Conservation (phyloP, 441 rosid genomes). For the Populus hybrid region DNA sequence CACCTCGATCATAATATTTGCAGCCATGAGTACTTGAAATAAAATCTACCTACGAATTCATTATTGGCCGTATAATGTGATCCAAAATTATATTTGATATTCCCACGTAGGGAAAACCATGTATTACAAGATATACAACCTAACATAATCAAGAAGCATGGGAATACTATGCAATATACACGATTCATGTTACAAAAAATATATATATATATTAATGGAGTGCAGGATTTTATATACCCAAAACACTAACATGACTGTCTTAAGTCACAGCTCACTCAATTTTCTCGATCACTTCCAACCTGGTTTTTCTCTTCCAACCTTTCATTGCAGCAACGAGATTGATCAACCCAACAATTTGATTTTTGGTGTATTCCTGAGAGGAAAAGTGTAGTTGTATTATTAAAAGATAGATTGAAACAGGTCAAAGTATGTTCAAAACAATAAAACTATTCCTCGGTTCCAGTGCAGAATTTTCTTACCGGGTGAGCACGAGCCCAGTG, state of each 20-base stretch:
- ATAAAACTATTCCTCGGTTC: neutral
- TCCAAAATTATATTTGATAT: slow-evolving; percentile 36
- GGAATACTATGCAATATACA: slow-evolving; percentile 35
- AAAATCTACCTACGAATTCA: slow-evolving; percentile 3
- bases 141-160: slow-evolving; percentile 18
- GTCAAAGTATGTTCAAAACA: neutral
- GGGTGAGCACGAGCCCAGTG: slow-evolving; percentile 96
- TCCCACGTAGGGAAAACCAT: slow-evolving; percentile 18
- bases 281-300: slow-evolving; percentile 86
- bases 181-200: slow-evolving; percentile 13
- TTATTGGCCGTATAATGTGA: slow-evolving; percentile 26
- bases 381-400: neutral
- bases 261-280: slow-evolving; percentile 48
- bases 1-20: neutral
- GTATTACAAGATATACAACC: slow-evolving; percentile 44
- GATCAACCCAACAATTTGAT: slow-evolving; percentile 71
- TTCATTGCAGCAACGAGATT: slow-evolving; percentile 91
- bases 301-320: slow-evolving; percentile 95
- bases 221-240: slow-evolving; percentile 17
- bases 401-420: neutral
- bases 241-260: slow-evolving; percentile 20
- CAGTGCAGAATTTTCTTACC: slow-evolving; percentile 39
- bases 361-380: slow-evolving; percentile 75
- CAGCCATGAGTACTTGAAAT: neutral
- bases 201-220: neutral